phyloP scores from a whole-genome alignment of 2,329 filamentous ascomycete species.

The Bipolaris sorokiniana region DNA sequence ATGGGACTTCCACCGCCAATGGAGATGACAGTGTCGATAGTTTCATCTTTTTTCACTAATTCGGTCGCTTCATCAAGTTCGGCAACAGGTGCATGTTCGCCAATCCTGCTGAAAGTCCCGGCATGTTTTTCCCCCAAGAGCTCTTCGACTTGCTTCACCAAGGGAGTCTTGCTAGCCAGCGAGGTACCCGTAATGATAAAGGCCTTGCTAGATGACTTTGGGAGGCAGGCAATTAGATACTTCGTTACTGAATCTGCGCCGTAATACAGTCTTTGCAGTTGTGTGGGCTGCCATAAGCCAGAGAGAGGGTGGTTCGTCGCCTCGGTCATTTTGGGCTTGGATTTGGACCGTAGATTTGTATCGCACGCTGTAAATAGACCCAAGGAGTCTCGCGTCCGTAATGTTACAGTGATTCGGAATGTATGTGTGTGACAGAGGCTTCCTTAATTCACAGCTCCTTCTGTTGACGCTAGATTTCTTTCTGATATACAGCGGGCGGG shows the following conservation, averaged over 20 bases:
- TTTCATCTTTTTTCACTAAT: slow-evolving; percentile 52
- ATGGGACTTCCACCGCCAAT: slow-evolving; percentile 64
- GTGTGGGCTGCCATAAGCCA: slow-evolving; percentile 59
- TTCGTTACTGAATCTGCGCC: slow-evolving; percentile 56
- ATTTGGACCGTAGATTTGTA: slow-evolving; percentile 8
- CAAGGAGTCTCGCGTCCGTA: neutral
- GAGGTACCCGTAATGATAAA: slow-evolving; percentile 64
- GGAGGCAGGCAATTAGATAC: slow-evolving; percentile 56
- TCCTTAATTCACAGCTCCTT: neutral
- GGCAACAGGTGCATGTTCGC: slow-evolving; percentile 62
- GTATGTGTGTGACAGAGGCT: neutral
- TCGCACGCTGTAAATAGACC: neutral
- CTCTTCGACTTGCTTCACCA: slow-evolving; percentile 59
- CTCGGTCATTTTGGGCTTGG: slow-evolving; percentile 48
- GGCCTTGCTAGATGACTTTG: slow-evolving; percentile 56
- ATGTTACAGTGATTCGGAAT: neutral
- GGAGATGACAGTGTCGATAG: slow-evolving; percentile 61
- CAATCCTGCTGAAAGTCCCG: slow-evolving; percentile 62
- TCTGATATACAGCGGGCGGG: neutral
- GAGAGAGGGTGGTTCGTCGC: slow-evolving; percentile 53
- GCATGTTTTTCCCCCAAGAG: slow-evolving; percentile 57
- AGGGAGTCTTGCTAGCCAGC: slow-evolving; percentile 59
- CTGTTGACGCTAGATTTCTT: neutral
- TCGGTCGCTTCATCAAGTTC: slow-evolving; percentile 60
- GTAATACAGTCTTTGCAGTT: slow-evolving; percentile 59